Evolutionary conservation across 805 yeast species (phyloP).

Genomic region (Nakazawaea ambrosiae): DNA sequence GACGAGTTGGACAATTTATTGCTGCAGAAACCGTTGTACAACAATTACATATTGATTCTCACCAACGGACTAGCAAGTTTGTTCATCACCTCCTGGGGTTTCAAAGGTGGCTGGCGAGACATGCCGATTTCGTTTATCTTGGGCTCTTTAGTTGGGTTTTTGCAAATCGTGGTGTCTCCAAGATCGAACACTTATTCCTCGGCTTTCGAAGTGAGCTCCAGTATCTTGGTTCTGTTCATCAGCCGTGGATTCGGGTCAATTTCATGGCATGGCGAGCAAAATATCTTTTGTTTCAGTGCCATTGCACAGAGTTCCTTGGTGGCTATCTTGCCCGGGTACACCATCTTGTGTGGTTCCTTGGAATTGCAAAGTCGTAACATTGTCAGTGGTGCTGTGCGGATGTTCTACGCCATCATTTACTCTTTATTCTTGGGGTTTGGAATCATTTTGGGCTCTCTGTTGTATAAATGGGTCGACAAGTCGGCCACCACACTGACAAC

Average conservation of each 20-base stretch:
- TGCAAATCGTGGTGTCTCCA: constrained; percentile 69
- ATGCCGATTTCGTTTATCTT: constrained; percentile 68
- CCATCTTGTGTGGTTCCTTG: constrained; percentile 73
- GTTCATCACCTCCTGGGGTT: constrained; percentile 69
- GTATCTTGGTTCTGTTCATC: constrained; percentile 72
- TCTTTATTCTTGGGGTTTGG: constrained; percentile 80
- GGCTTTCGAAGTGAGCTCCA: constrained; percentile 75
- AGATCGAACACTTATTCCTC: constrained; percentile 68
- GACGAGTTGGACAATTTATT: constrained; percentile 54
- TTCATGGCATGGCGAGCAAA: constrained; percentile 25
- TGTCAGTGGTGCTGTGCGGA: constrained; percentile 81
- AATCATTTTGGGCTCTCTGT: constrained; percentile 75
- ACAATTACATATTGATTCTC: constrained; percentile 62
- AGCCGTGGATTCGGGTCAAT: constrained; percentile 80
- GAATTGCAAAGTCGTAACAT: constrained; percentile 74
- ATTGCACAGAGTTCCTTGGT: constrained; percentile 80
- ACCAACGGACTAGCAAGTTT: constrained; percentile 69
- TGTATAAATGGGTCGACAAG: constrained; percentile 78
- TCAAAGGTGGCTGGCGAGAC: constrained; percentile 72
- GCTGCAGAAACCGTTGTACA: constrained; percentile 45
- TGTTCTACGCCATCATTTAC: constrained; percentile 84
- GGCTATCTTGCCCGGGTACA: constrained; percentile 77
- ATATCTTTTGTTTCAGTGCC: constrained; percentile 67
- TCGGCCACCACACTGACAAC: constrained; percentile 49
- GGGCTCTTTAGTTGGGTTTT: constrained; percentile 66